Evolutionary conservation across 1,284 basidiomycete genomes (phyloP).

Genomic region (Cystobasidium pallidum): DNA sequence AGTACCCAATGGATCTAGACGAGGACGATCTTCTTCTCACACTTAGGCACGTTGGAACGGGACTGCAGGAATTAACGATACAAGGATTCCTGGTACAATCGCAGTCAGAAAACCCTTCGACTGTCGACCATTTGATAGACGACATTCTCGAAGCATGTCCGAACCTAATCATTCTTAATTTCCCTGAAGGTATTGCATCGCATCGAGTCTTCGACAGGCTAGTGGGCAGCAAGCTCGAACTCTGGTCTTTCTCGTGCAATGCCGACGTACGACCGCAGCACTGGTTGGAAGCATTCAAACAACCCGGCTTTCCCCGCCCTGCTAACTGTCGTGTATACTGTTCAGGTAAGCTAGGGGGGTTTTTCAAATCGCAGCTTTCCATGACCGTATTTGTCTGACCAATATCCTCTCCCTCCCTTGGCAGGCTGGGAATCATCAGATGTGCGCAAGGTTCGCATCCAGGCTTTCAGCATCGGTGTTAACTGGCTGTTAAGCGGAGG

Average conservation of each 20-base stretch:
- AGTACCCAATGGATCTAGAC: constrained; percentile 19
- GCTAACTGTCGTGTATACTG: constrained; percentile 19
- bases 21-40: constrained; percentile 15
- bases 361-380: too few relatives aligned
- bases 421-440: constrained; percentile 26
- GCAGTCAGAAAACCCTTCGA: background rate
- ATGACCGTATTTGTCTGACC: background rate
- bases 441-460: constrained; percentile 30
- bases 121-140: background rate
- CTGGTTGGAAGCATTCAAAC: constrained; percentile 22
- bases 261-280: constrained; percentile 17
- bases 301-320: constrained; percentile 4
- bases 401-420: background rate
- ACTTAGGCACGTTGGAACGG: background rate
- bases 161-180: constrained; percentile 20
- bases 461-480: constrained; percentile 19
- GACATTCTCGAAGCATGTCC: constrained; percentile 11
- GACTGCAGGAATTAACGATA: background rate
- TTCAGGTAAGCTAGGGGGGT: background rate
- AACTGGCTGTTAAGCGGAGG: constrained; percentile 32
- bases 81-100: constrained; percentile 4
- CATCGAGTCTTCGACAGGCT: background rate
- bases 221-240: constrained; percentile 9
- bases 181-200: constrained; percentile 19
- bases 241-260: constrained; percentile 29